Conservation (phyloP, 768 basidiomycete genomes). For the Terana coerulea region DNA sequence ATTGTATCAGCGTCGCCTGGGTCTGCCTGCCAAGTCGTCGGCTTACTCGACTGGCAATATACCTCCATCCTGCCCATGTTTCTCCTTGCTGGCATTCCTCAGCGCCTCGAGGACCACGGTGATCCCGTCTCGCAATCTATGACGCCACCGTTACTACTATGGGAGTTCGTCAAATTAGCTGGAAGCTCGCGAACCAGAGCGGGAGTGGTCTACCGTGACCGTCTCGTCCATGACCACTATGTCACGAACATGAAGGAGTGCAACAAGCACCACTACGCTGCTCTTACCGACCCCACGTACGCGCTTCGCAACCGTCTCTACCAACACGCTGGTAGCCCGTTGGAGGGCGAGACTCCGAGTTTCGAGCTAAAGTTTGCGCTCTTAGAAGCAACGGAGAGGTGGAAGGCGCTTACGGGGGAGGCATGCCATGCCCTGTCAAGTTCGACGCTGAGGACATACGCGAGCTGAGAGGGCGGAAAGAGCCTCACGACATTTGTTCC, state of each 20-base stretch:
- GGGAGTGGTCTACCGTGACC: constrained; percentile 16
- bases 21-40: constrained; percentile 15
- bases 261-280: constrained; percentile 20
- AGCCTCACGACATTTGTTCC: too few species aligned
- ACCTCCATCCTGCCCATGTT: constrained; percentile 23
- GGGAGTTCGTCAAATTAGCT: constrained; percentile 16
- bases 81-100: constrained; percentile 21
- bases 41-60: constrained; percentile 28
- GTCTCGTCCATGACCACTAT: constrained; percentile 25
- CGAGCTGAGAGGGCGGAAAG: constrained; percentile 15
- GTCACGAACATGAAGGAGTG: constrained; percentile 18
- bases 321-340: constrained; percentile 18
- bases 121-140: constrained; percentile 19
- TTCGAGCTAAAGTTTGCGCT: constrained; percentile 20
- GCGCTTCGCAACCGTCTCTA: constrained; percentile 18
- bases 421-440: constrained; percentile 20
- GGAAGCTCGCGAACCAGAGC: constrained; percentile 14
- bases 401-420: constrained; percentile 18
- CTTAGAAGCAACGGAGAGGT: constrained; percentile 20
- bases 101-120: constrained; percentile 21
- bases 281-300: constrained; percentile 14
- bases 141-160: constrained; percentile 19
- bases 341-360: constrained; percentile 26
- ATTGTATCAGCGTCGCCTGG: constrained; percentile 19
- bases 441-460: constrained; percentile 21